These are phyloP conservation scores for Pythium dissimile DNA, from an alignment of 352 stramenopile species.

Conservation along the genomic window DNA sequence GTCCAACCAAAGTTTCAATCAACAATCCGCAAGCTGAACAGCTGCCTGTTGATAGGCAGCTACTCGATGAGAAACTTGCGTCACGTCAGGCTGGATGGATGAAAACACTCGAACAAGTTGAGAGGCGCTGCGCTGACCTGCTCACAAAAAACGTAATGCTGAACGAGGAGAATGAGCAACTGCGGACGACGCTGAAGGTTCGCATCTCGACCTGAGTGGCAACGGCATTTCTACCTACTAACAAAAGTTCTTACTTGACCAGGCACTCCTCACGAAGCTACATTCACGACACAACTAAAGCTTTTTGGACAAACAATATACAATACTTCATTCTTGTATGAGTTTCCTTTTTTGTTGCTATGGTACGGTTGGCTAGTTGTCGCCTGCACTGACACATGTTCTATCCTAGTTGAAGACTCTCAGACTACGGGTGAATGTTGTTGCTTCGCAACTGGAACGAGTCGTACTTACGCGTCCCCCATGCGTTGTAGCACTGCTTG, in stretches of 20 bases:
- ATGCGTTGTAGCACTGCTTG: conserved; percentile 86
- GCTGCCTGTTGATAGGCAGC: conserved; percentile 2
- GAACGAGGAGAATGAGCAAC: conserved; percentile 49
- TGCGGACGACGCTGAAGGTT: conserved; percentile 41
- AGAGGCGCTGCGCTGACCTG: conserved; percentile 53
- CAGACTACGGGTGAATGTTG: conserved; percentile 71
- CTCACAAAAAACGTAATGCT: conserved; percentile 76
- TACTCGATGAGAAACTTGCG: conserved; percentile 33
- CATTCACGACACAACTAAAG: conserved; percentile 12
- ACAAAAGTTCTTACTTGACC: background rate
- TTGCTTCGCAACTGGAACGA: conserved; percentile 89
- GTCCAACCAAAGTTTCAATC: background rate
- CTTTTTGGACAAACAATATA: too few species aligned
- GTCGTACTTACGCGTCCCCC: conserved; percentile 89
- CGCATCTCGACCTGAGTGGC: background rate
- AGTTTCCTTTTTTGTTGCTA: conserved; percentile 15
- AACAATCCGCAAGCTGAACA: conserved; percentile 1
- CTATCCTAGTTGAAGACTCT: background rate
- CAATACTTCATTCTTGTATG: too few species aligned
- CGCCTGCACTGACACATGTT: background rate
- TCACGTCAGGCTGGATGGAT: conserved; percentile 43
- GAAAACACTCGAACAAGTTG: conserved; percentile 41
- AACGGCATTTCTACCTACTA: background rate
- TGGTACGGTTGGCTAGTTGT: conserved; percentile 12
- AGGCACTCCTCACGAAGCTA: conserved; percentile 16